Base-by-base conservation (phyloP, 78 protist genomes). In the Dictyostelium brefeldianum region DNA sequence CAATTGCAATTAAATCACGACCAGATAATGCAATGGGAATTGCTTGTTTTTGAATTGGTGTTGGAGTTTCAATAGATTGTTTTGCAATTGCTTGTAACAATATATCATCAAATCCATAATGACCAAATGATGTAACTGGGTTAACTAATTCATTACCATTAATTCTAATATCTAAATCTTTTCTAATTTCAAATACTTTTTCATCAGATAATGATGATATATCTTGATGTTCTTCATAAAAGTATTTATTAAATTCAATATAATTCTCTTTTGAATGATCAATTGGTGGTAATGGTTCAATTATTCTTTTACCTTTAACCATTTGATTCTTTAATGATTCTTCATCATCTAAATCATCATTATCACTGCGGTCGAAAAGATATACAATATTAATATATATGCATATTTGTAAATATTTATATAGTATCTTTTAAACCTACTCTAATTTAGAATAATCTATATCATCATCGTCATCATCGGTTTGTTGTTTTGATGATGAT, bases 1-100 rank as follows among this genome's bases (percentile, higher is more conserved):
- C 97, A 50, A 77, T 51, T 9, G 97, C 99, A 29, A 97, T 94
- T 20, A 97, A 5, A 56, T 97, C 99, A 46, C 98, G 81, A 10
- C 99, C 99, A 11, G 64, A 15, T 81, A 97, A 57, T 3, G 95
- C 78, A 22, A 90, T 77, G 0, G 99, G 99, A 11, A 97, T 70
- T 6, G 97, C 95, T 36, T 94, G 96, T 10, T 54, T 36, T 65
- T 97, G 99, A 25, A 97, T 89, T 20, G 98, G 67, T 0, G 98
- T 98, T 5, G 99, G 99, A 15, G 20, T 51, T 64, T 59, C 89
- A 53, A 71, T 98, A 4, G 78, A 53, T 51, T 43, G 73, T 59
- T 81, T 54, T n/a, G 69, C 65, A 14, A 94, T 94, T 0, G 79
- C 51, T 41, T 90, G 89, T 47, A 81, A 48, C 73, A 91, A 10